Percentiles rank a stretch among this genome's conserved stretches.
phyloP scores from a whole-genome alignment of 257 asterid species.

The Przewalskia tangutica region DNA sequence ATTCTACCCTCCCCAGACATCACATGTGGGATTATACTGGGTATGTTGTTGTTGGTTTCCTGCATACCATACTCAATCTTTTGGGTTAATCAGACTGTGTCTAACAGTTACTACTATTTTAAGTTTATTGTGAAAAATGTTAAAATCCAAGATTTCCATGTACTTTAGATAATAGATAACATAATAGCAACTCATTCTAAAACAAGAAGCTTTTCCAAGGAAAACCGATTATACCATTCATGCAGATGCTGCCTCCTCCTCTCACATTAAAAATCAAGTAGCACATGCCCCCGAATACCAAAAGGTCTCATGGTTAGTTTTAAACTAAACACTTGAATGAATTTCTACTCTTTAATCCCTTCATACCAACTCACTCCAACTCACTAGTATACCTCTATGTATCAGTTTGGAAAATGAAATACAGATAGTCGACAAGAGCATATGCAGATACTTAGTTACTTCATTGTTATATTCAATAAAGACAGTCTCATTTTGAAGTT shows the following conservation, averaged over 20 bases:
- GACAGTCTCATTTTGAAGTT: neutral
- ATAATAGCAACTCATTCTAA: neutral
- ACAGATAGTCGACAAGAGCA: neutral
- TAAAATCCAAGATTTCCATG: neutral
- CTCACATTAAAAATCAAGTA: neutral
- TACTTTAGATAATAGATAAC: neutral
- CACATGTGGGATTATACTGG: too few species aligned
- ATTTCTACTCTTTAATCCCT: neutral
- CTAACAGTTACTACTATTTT: neutral
- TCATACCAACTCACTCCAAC: neutral
- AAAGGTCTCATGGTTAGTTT: neutral
- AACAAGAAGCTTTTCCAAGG: neutral
- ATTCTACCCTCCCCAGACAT: too few species aligned
- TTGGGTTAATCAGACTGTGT: neutral
- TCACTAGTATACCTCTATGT: neutral
- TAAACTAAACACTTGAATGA: neutral
- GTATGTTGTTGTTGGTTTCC: neutral
- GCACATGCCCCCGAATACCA: neutral
- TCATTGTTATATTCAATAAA: neutral
- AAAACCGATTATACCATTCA: neutral
- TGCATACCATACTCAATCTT: neutral
- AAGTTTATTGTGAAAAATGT: neutral
- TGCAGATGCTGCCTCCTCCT: neutral
- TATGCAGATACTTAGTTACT: neutral
- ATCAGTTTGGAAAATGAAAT: neutral